phyloP scores from a whole-genome alignment of 2,329 filamentous ascomycete species.

The Phialophora macrospora region DNA sequence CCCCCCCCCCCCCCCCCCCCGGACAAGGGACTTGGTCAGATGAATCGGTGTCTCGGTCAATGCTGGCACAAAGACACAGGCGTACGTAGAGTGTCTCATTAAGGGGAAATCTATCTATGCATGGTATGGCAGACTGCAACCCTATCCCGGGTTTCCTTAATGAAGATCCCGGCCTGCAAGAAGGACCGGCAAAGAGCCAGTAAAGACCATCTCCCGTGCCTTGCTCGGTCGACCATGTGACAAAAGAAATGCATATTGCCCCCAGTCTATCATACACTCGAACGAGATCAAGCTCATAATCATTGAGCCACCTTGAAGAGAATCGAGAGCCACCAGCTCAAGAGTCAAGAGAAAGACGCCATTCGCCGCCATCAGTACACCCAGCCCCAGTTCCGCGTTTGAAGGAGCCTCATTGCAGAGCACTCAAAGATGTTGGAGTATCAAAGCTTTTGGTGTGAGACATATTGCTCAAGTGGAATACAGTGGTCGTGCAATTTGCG shows the following conservation, averaged over 20 bases:
- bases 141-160: conserved; percentile 20
- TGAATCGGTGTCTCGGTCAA: not conserved
- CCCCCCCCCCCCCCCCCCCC: no score
- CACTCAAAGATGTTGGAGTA: conserved; percentile 25
- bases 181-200: conserved; percentile 14
- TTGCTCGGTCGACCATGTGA: conserved; percentile 7
- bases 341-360: conserved; percentile 26
- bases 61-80: not conserved
- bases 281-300: conserved; percentile 25
- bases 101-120: conserved; percentile 32
- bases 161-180: conserved; percentile 19
- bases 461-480: conserved; percentile 33
- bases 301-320: conserved; percentile 27
- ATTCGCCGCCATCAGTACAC: conserved; percentile 31
- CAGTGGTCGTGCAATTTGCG: conserved; percentile 31
- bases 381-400: conserved; percentile 19
- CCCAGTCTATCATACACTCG: conserved; percentile 36
- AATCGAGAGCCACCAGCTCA: conserved; percentile 20
- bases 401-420: conserved; percentile 20
- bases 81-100: conserved; percentile 18
- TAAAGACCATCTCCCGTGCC: not conserved
- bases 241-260: conserved; percentile 25
- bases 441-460: conserved; percentile 36
- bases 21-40: not conserved
- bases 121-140: conserved; percentile 11